Evolutionary conservation across 2,329 filamentous ascomycete genomes (phyloP), one percentile per base, ranked within the genome.

Genomic region (Furcasterigmium furcatum): DNA sequence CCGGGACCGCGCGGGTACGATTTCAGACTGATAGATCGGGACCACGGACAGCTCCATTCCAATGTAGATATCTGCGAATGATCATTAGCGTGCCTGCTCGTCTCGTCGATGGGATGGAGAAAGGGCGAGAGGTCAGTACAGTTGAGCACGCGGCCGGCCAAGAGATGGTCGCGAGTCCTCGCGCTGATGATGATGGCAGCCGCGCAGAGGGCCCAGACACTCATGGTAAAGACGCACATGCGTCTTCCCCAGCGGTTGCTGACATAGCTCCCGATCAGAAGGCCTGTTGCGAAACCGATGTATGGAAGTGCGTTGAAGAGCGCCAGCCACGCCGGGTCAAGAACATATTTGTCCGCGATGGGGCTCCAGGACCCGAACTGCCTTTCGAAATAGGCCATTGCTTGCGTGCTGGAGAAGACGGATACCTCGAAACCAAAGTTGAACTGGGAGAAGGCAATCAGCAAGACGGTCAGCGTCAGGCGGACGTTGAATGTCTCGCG

Each of bases 361-460:
- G 16, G 44, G 39, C 62, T 51, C 29, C 57, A 61, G 6, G 46
- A 45, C 12, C 64, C 65, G 45, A 69, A 68, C 22, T 61, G 52
- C 29, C 44, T 49, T 3, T 51, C 52, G 45, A 67, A 70, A 20
- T 60, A 48, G 13, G 55, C 51, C 66, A 69, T 68, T 13, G 66
- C 58, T 45, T 70, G 64, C 2, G 59, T 64, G 2, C 59, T 63
- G 9, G 57, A 52, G 51, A 66, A 65, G 8, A 56, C 65, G 38
- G 59, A 53, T 25, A 65, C 61, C 46, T 68, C 67, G 25, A 69
- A 65, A 38, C 65, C 64, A 58, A 67, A 70, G 49, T 68, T 69
- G 48, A 69, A 56, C 13, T 58, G 55, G 2, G 62, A 67, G 2
- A 68, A 29, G 27, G 61, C 59, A 32, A 68, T 56, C n/a, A 68